These are phyloP conservation scores for Podila horticola DNA, from an alignment of 192 early-diverging fungal genomes.

Conservation along the genomic window DNA sequence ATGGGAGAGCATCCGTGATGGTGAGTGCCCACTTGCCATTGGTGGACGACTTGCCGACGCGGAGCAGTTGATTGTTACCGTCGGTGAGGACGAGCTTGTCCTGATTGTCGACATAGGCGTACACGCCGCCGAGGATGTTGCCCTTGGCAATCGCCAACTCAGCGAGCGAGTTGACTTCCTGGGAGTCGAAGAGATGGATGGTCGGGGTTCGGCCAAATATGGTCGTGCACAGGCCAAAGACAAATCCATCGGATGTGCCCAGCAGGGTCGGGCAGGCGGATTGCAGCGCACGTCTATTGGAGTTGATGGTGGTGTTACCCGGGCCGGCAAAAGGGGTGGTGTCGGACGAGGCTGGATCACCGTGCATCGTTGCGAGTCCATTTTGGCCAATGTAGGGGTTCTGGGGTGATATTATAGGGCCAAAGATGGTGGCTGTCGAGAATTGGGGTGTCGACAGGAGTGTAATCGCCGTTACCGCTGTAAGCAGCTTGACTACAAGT, in stretches of 20 bases:
- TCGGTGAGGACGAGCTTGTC: constrained; percentile 24
- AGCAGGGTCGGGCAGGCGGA: constrained; percentile 33
- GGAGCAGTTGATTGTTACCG: constrained; percentile 26
- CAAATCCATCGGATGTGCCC: constrained; percentile 22
- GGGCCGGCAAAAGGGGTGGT: constrained; percentile 36
- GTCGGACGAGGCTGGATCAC: constrained; percentile 30
- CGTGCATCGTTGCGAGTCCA: constrained; percentile 32
- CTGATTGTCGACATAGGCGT: constrained; percentile 28
- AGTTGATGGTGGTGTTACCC: constrained; percentile 21
- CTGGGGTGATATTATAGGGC: constrained; percentile 20
- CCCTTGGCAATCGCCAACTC: constrained; percentile 25
- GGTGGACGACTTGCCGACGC: constrained; percentile 23
- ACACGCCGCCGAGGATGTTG: constrained; percentile 28
- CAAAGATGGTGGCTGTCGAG: constrained; percentile 20
- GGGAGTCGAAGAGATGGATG: constrained; percentile 35
- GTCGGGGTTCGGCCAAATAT: constrained; percentile 18
- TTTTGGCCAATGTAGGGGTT: constrained; percentile 26
- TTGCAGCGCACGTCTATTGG: constrained; percentile 19
- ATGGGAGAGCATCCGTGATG: constrained; percentile 16
- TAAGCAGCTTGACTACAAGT: constrained; percentile 12
- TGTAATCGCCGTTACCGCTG: constrained; percentile 11
- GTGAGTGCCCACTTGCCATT: constrained; percentile 19
- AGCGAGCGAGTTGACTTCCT: constrained; percentile 25
- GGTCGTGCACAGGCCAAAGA: constrained; percentile 32
- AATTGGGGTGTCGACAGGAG: constrained; percentile 17